A percentile compares a stretch with the other conserved stretches of the same genome.
These are phyloP conservation scores for Arachnomyces sp. DNA, from an alignment of 2,329 filamentous ascomycete species.

Conservation along the genomic window DNA sequence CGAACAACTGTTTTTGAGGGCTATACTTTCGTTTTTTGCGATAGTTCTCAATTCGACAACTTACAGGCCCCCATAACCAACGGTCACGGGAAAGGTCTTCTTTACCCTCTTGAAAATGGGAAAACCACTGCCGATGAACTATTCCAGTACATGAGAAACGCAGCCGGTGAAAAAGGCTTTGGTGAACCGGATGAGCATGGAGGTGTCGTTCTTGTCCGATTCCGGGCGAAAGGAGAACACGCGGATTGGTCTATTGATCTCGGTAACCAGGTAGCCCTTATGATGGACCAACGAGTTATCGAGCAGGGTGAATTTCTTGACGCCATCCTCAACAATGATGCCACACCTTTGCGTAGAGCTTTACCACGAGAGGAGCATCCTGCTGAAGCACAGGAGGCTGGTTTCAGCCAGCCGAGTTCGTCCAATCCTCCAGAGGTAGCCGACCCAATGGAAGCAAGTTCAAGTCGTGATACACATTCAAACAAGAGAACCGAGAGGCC, in stretches of 20 bases:
- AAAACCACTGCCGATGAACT: slow-evolving; percentile 68
- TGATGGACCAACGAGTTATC: slow-evolving; percentile 72
- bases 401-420: slow-evolving; percentile 24
- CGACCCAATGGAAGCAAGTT: slow-evolving; percentile 11
- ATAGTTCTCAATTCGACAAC: slow-evolving; percentile 65
- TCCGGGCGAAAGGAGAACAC: slow-evolving; percentile 52
- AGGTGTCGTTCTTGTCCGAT: slow-evolving; percentile 67
- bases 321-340: slow-evolving; percentile 74
- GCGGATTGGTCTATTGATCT: slow-evolving; percentile 64
- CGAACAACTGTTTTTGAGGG: slow-evolving; percentile 71
- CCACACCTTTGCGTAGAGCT: slow-evolving; percentile 61
- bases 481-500: slow-evolving; percentile 1
- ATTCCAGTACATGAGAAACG: slow-evolving; percentile 64
- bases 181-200: slow-evolving; percentile 60
- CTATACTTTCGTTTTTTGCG: slow-evolving; percentile 83
- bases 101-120: slow-evolving; percentile 54
- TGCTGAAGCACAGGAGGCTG: slow-evolving; percentile 22
- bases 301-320: slow-evolving; percentile 89
- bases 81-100: slow-evolving; percentile 73
- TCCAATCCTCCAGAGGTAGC: slow-evolving; percentile 9
- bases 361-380: slow-evolving; percentile 43
- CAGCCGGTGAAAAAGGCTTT: slow-evolving; percentile 66
- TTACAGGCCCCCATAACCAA: slow-evolving; percentile 67
- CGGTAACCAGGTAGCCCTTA: slow-evolving; percentile 59
- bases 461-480: neutral